A percentile compares a stretch with the other conserved stretches of the same genome.
These are phyloP conservation scores for Paecilomyces niveus DNA, from an alignment of 2,329 filamentous ascomycete genomes.

Conservation along the genomic window DNA sequence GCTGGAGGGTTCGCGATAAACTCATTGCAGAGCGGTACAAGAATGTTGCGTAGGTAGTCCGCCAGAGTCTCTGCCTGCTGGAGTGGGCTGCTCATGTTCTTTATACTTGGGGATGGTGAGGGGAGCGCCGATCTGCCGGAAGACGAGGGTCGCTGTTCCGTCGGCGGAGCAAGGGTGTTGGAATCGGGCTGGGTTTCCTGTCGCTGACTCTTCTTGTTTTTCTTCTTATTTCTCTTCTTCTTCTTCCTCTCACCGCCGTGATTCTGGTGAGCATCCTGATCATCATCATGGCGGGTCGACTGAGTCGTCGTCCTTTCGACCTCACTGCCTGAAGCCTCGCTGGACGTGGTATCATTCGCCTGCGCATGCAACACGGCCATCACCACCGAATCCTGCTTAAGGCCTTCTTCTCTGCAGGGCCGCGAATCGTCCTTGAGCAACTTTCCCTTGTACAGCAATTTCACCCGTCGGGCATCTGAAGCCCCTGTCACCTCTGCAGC, in stretches of 20 bases:
- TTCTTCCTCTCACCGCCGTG: conserved; percentile 10
- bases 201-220: conserved; percentile 17
- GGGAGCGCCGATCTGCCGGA: conserved; percentile 12
- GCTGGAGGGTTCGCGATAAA: conserved; percentile 33
- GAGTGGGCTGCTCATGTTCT: conserved; percentile 21
- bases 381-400: conserved; percentile 44
- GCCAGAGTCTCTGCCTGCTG: conserved; percentile 33
- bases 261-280: conserved; percentile 5
- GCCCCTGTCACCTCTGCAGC: conserved; percentile 33
- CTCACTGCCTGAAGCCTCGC: conserved; percentile 25
- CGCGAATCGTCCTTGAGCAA: conserved; percentile 34
- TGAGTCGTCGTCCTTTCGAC: conserved; percentile 11
- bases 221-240: conserved; percentile 16
- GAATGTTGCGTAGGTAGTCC: conserved; percentile 28
- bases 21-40: conserved; percentile 31
- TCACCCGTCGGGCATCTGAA: conserved; percentile 29
- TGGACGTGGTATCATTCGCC: conserved; percentile 21
- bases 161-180: conserved; percentile 12
- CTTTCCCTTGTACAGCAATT: conserved; percentile 42
- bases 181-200: conserved; percentile 7
- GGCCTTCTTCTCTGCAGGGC: conserved; percentile 35
- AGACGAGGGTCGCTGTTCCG: conserved; percentile 6
- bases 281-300: conserved; percentile 4
- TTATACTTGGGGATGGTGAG: conserved; percentile 27
- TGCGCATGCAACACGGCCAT: conserved; percentile 37